Base-by-base conservation (phyloP, 179 eudicot genomes). In the Sideroxylon spinosum region DNA sequence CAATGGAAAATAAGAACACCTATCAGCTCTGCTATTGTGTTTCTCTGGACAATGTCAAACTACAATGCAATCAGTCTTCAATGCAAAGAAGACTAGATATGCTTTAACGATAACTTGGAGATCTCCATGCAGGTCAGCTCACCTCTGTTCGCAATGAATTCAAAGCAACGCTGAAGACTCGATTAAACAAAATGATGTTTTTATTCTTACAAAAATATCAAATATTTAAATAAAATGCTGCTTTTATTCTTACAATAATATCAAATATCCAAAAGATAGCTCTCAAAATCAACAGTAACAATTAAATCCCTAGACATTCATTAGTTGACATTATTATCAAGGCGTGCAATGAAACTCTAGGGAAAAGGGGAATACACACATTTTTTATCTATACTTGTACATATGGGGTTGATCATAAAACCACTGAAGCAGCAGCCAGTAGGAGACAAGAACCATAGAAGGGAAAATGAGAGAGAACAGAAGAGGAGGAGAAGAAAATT, bases 101-200 rank as follows among this genome's bases (percentile, higher is more conserved):
- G 13, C 12, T 28, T 67, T 25, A 11, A 50, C 6, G 10, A 26
- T 56, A 57, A 25, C 25, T 57, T 32, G 64, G 32, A 69, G 16
- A 69, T 68, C 37, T 19, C 23, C 19, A 25, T 13, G 4, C 59
- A 55, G 23, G 49, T 56, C 63, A 3, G 48, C 20, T 55, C 16
- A 37, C 60, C 23, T 65, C 52, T 76, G 61, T 49, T 46, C 56
- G 52, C n/a, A 55, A 76, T 26, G 22, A 50, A 52, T 17, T 65
- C 16, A 53, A 52, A 74, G 14, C 66, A n/a, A 52, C 6, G 55
- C 32, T 52, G 44, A 50, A 25, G 60, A 52, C 20, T 26, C 5
- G 44, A 49, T 52, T 14, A 52, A 52, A 14, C 16, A 52, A 10
- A 52, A 52, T 52, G 56, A 1, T 52, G 16, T 14, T 52, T 52